phyloP scores from a whole-genome alignment of 2,329 filamentous ascomycete genomes.

The Didymella glomerata region DNA sequence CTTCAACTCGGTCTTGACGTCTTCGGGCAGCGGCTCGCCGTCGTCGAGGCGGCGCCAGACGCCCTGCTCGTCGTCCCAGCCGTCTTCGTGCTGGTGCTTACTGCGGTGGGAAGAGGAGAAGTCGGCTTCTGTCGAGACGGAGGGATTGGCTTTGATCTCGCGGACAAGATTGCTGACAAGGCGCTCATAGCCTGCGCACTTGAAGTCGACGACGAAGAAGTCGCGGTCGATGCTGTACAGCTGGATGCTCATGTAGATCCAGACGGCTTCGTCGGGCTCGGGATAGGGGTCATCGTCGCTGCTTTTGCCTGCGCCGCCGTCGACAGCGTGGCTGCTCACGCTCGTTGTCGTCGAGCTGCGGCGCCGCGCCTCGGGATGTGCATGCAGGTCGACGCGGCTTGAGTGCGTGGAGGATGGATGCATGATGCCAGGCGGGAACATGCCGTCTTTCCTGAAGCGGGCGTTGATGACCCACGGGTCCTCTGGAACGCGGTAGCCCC shows the following conservation, averaged over 20 bases:
- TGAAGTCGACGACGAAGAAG: conserved; percentile 97
- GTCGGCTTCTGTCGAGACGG: conserved; percentile 16
- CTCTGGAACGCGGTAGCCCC: conserved; percentile 83
- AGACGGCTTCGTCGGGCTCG: conserved; percentile 73
- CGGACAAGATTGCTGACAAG: conserved; percentile 63
- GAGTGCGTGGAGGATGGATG: conserved; percentile 61
- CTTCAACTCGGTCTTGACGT: conserved; percentile 38
- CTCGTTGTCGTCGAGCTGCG: conserved; percentile 47
- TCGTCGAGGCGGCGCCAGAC: conserved; percentile 47
- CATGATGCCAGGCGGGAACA: conserved; percentile 62
- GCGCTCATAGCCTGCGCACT: conserved; percentile 96
- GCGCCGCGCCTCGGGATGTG: conserved; percentile 37
- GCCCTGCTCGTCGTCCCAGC: conserved; percentile 47
- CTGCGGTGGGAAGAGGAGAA: conserved; percentile 26
- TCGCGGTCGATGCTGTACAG: conserved; percentile 75
- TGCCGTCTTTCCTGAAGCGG: conserved; percentile 84
- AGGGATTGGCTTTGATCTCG: conserved; percentile 45
- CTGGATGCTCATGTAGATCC: conserved; percentile 90
- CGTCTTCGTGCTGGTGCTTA: conserved; percentile 36
- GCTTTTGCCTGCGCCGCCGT: conserved; percentile 36
- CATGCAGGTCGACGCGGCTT: conserved; percentile 57
- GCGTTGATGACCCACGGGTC: conserved; percentile 96
- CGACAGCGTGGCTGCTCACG: conserved; percentile 43
- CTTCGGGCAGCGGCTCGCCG: conserved; percentile 44
- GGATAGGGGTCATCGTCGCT: conserved; percentile 37